Evolutionary conservation across 805 yeast species (phyloP).

Genomic region (Yarrowia sp.): DNA sequence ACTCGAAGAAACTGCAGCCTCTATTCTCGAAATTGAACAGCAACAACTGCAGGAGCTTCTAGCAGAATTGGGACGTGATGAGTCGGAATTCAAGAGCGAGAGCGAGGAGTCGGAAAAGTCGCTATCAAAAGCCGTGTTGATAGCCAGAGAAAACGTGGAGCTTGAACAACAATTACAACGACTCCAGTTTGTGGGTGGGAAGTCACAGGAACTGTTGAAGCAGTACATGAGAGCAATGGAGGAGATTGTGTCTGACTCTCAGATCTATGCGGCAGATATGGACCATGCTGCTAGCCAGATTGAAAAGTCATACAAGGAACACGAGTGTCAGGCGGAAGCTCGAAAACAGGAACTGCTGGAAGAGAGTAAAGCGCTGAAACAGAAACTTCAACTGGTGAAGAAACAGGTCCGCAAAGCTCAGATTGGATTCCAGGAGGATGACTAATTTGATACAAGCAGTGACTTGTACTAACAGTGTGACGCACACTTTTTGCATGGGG

Average conservation of each 20-base stretch:
- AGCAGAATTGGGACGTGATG: slow-evolving; percentile 10
- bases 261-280: slow-evolving; percentile 15
- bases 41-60: slow-evolving; percentile 11
- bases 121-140: background rate
- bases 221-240: slow-evolving; percentile 33
- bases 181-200: slow-evolving; percentile 26
- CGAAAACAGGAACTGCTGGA: slow-evolving; percentile 11
- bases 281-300: slow-evolving; percentile 20
- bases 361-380: slow-evolving; percentile 10
- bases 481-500: slow-evolving; percentile 13
- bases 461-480: slow-evolving; percentile 3
- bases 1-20: slow-evolving; percentile 7
- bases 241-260: slow-evolving; percentile 24
- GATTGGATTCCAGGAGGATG: slow-evolving; percentile 20
- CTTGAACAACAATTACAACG: slow-evolving; percentile 28
- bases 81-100: slow-evolving; percentile 12
- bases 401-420: slow-evolving; percentile 18
- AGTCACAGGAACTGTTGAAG: slow-evolving; percentile 26
- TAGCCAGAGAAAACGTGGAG: slow-evolving; percentile 10
- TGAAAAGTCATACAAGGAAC: slow-evolving; percentile 23
- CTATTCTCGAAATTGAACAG: slow-evolving; percentile 22
- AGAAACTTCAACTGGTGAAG: background rate
- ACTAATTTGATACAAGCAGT: background rate
- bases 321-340: slow-evolving; percentile 5
- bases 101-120: background rate